Evolutionary conservation across 331 rosid species (phyloP).

Genomic region (Malus hybrid): DNA sequence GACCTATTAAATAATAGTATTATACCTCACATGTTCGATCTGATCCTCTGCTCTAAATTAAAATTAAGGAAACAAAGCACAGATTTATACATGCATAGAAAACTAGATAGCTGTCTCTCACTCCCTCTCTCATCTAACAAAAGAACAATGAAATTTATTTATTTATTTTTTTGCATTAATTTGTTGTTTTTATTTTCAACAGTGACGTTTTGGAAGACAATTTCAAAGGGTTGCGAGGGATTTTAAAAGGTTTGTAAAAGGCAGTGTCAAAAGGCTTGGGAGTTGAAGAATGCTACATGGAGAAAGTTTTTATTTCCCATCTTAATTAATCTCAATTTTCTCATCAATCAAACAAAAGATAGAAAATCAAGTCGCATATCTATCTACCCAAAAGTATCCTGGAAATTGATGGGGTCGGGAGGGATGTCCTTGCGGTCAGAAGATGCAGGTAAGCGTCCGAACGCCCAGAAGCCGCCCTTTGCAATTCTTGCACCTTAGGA

Average conservation of each 20-base stretch:
- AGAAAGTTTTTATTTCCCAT: constrained; percentile 20
- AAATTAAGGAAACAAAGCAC: no score
- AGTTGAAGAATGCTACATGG: constrained; percentile 40
- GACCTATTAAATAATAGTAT: not conserved
- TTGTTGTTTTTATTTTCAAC: no score
- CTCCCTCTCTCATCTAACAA: no score
- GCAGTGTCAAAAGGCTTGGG: constrained; percentile 38
- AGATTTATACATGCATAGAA: no score
- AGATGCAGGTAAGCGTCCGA: constrained; percentile 51
- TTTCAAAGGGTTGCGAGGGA: constrained; percentile 22
- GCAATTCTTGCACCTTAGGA: constrained; percentile 71
- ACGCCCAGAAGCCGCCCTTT: constrained; percentile 61
- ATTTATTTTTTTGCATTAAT: no score
- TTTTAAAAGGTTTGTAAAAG: constrained; percentile 30
- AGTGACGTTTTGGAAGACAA: not conserved
- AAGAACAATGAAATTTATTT: no score
- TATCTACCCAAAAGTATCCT: constrained; percentile 59
- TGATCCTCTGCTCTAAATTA: no score
- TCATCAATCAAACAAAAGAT: not conserved
- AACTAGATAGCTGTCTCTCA: no score
- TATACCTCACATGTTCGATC: no score
- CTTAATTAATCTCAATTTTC: not conserved
- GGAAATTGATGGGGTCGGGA: constrained; percentile 70
- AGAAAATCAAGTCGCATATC: constrained; percentile 26
- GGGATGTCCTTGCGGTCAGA: constrained; percentile 57